Evolutionary conservation across 2,329 filamentous ascomycete species (phyloP).

Genomic region (Arthrobotrys entomopaga): DNA sequence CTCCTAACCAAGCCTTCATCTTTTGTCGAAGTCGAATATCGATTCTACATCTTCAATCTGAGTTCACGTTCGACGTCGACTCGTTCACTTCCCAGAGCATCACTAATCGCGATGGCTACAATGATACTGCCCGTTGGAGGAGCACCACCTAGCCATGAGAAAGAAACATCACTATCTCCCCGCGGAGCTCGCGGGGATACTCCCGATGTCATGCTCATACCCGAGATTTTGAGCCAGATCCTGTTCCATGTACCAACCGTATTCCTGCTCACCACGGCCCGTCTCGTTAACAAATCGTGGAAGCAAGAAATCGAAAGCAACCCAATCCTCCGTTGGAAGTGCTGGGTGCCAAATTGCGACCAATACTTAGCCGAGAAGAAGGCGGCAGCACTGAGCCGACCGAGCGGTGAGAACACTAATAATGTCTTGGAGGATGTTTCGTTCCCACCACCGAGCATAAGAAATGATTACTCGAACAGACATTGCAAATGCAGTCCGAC

Average conservation of each 20-base stretch:
- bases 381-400: neutral
- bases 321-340: slow-evolving; percentile 33
- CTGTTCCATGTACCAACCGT: slow-evolving; percentile 35
- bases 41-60: no score
- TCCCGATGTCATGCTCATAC: slow-evolving; percentile 30
- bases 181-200: neutral
- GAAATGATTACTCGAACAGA: slow-evolving; percentile 22
- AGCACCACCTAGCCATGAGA: neutral
- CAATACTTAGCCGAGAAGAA: slow-evolving; percentile 13
- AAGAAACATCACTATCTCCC: neutral
- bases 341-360: slow-evolving; percentile 32
- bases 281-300: slow-evolving; percentile 32
- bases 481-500: slow-evolving; percentile 26
- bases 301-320: slow-evolving; percentile 35
- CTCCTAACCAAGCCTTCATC: no score
- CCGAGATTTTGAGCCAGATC: slow-evolving; percentile 35
- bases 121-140: neutral
- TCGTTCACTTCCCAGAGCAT: neutral
- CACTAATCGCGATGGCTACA: neutral
- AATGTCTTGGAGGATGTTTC: slow-evolving; percentile 21
- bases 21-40: no score
- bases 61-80: neutral
- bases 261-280: slow-evolving; percentile 18
- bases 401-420: neutral
- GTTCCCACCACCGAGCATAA: slow-evolving; percentile 33